Conservation (phyloP, 495 filamentous ascomycete species). For the Poronia punctata region DNA sequence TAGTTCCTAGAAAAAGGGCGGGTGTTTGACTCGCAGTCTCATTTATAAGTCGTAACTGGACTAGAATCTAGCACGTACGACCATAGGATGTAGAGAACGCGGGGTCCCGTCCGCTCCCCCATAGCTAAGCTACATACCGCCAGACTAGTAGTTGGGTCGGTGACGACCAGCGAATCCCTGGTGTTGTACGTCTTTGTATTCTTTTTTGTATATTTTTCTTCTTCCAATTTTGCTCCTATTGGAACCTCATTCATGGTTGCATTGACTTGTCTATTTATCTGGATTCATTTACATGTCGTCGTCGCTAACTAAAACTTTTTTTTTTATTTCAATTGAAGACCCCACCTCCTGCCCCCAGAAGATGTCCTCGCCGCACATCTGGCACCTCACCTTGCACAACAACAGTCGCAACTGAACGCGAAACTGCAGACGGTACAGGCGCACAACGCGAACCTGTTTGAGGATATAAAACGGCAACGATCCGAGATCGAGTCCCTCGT, state of each 20-base stretch:
- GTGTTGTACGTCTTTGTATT: constrained; percentile 38
- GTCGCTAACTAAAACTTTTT: not conserved
- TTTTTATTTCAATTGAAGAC: constrained; percentile 35
- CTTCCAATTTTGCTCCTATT: constrained; percentile 6
- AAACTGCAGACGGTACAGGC: constrained; percentile 54
- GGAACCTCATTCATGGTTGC: constrained; percentile 5
- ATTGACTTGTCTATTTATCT: constrained; percentile 17
- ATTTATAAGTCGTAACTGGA: constrained; percentile 15
- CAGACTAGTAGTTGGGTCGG: constrained; percentile 43
- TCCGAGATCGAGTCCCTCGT: constrained; percentile 66
- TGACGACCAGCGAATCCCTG: constrained; percentile 43
- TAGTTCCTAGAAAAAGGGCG: not conserved
- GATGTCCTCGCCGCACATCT: constrained; percentile 65
- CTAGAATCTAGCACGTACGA: constrained; percentile 26
- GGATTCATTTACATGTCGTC: not conserved
- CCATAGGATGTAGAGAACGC: constrained; percentile 38
- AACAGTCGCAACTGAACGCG: constrained; percentile 53
- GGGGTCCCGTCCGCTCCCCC: constrained; percentile 48
- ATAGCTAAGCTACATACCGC: constrained; percentile 33
- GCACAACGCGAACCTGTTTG: constrained; percentile 58
- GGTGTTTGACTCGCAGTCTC: not conserved
- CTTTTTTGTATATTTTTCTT: constrained; percentile 8
- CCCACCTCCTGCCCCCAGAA: constrained; percentile 67
- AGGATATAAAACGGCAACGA: constrained; percentile 58
- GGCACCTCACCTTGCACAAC: constrained; percentile 54